Evolutionary conservation across 2,329 filamentous ascomycete genomes (phyloP).

Genomic region (Colletotrichum zoysiae): DNA sequence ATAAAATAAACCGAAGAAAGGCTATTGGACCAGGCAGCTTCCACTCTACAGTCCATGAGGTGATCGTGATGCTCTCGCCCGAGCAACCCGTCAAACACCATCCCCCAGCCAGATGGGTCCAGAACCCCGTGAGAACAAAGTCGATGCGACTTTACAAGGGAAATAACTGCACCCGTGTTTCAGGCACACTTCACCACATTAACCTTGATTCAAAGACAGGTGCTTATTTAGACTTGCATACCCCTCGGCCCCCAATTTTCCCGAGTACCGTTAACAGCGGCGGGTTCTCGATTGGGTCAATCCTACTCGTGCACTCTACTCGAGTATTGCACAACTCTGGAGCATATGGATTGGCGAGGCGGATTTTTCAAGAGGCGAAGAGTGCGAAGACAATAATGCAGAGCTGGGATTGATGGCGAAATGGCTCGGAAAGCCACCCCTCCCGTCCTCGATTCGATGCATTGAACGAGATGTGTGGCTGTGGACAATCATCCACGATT

Average conservation of each 20-base stretch:
- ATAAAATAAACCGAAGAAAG: not conserved
- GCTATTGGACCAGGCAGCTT: not conserved
- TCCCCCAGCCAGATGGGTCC: not conserved
- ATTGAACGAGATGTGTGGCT: not conserved
- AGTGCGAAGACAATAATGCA: not conserved
- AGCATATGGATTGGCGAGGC: no score
- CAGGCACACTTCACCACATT: slow-evolving; percentile 19
- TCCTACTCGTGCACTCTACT: not conserved
- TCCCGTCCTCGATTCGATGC: not conserved
- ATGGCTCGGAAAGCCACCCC: not conserved
- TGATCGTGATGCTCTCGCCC: not conserved
- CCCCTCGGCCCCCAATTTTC: not conserved
- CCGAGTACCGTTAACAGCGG: not conserved
- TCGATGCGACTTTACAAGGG: slow-evolving; percentile 10
- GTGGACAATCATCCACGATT: not conserved
- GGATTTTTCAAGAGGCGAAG: not conserved
- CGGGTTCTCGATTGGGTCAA: not conserved
- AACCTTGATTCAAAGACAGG: slow-evolving; percentile 29
- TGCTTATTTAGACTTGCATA: slow-evolving; percentile 34
- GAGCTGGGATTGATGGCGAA: not conserved
- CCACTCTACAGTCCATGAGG: not conserved
- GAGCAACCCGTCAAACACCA: not conserved
- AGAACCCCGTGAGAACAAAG: slow-evolving; percentile 4
- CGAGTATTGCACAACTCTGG: not conserved
- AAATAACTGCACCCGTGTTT: slow-evolving; percentile 25